These are phyloP conservation scores for Dysphania ambrosioides DNA, from an alignment of 148 eudicot genomes.

Conservation along the genomic window DNA sequence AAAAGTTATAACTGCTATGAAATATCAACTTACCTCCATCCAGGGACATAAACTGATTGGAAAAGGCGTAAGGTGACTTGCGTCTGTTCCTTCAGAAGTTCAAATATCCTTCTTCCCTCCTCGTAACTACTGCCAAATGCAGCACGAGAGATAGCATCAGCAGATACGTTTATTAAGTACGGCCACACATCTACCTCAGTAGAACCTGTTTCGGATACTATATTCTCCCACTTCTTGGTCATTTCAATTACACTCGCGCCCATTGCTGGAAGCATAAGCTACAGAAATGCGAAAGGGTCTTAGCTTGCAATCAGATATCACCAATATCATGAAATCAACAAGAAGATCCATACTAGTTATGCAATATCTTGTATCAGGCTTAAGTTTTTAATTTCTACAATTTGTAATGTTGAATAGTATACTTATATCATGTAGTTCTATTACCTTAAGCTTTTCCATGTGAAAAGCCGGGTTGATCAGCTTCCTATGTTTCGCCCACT, in stretches of 20 bases:
- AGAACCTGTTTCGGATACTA: conserved; percentile 17
- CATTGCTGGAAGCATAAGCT: conserved; percentile 46
- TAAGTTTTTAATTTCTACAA: too few species aligned
- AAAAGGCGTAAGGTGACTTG: conserved; percentile 26
- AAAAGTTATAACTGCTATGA: neutral
- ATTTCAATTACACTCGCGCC: conserved; percentile 25
- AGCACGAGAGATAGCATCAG: conserved; percentile 50
- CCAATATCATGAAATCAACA: too few species aligned
- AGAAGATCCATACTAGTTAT: too few species aligned
- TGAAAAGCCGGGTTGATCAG: conserved; percentile 50
- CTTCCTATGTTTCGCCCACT: conserved; percentile 47
- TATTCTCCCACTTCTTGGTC: conserved; percentile 41
- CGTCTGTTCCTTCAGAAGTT: conserved; percentile 40
- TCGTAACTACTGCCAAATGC: conserved; percentile 49
- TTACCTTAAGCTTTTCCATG: conserved; percentile 56
- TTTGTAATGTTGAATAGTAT: neutral
- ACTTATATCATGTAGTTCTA: neutral
- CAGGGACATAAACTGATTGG: conserved; percentile 37
- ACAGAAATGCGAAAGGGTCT: neutral
- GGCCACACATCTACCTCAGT: conserved; percentile 54
- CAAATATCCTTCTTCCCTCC: conserved; percentile 47
- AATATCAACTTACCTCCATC: conserved; percentile 34
- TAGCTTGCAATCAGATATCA: neutral
- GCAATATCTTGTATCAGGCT: too few species aligned
- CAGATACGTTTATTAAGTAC: conserved; percentile 31